Percentiles rank a stretch among this genome's conserved stretches.
Evolutionary conservation across 116 monocot species (phyloP).

Genomic region (Papilionanthe hybrid): DNA sequence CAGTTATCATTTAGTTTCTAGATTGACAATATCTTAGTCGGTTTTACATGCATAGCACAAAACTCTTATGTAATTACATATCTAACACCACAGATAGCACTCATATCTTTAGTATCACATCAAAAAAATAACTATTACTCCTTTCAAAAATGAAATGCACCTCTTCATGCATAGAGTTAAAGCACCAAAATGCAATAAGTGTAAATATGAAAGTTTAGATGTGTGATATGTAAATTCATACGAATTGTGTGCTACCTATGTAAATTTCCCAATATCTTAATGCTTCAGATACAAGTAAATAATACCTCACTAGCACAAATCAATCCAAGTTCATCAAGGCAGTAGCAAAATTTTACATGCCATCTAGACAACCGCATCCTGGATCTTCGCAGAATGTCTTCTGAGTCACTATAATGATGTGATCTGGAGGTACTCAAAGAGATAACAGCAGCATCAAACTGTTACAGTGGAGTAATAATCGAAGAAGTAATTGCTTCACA

Average conservation of each 20-base stretch:
- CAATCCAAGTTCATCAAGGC: constrained; percentile 76
- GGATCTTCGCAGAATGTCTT: constrained; percentile 35
- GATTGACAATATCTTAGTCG: not conserved
- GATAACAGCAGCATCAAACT: constrained; percentile 52
- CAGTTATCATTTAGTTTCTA: not conserved
- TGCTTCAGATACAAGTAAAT: not conserved
- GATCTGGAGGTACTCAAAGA: constrained; percentile 24
- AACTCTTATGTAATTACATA: too few relatives aligned
- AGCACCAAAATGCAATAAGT: too few relatives aligned
- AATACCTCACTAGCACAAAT: constrained; percentile 74
- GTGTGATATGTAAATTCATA: too few relatives aligned
- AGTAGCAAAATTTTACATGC: constrained; percentile 54
- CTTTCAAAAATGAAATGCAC: too few relatives aligned
- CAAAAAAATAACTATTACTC: too few relatives aligned
- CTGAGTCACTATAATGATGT: constrained; percentile 31
- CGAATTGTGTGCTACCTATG: too few relatives aligned
- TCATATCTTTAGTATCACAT: too few relatives aligned
- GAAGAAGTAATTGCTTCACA: not conserved
- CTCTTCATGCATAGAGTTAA: too few relatives aligned
- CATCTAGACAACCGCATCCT: constrained; percentile 36
- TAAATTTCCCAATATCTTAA: not conserved
- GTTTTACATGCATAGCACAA: too few relatives aligned
- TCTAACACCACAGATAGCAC: too few relatives aligned
- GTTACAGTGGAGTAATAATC: constrained; percentile 17
- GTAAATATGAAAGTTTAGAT: too few relatives aligned